Conservation (phyloP, 2,329 filamentous ascomycete genomes). For the Fusarium cicatricum region DNA sequence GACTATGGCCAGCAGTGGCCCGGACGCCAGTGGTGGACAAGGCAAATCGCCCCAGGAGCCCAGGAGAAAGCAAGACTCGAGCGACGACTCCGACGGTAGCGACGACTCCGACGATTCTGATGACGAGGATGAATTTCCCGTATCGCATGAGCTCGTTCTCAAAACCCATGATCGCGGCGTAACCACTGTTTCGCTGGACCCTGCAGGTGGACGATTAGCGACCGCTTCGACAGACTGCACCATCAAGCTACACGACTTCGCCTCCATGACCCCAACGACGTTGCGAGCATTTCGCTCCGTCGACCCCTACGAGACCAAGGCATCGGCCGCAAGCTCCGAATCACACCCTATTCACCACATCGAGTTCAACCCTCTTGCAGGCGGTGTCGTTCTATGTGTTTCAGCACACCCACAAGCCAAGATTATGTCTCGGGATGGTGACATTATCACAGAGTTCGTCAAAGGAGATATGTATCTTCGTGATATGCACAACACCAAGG, state of each 20-base stretch:
- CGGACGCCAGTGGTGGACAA: constrained; percentile 19
- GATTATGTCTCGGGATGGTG: constrained; percentile 88
- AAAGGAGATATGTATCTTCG: constrained; percentile 99
- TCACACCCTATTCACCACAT: constrained; percentile 89
- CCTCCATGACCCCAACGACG: constrained; percentile 94
- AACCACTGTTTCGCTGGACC: constrained; percentile 84
- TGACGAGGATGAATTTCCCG: constrained; percentile 87
- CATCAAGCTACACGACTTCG: constrained; percentile 93
- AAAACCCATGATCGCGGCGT: constrained; percentile 92
- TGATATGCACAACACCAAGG: constrained; percentile 98
- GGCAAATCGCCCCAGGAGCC: constrained; percentile 26
- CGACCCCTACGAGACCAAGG: constrained; percentile 83
- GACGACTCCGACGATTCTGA: constrained; percentile 67
- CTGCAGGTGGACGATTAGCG: constrained; percentile 82
- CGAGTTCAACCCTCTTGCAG: constrained; percentile 84
- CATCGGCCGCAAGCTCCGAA: constrained; percentile 73
- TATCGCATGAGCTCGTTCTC: constrained; percentile 90
- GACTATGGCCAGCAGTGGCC: constrained; percentile 42
- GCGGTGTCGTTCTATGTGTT: constrained; percentile 83
- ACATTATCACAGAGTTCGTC: constrained; percentile 84
- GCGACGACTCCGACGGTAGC: constrained; percentile 54
- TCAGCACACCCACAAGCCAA: constrained; percentile 91
- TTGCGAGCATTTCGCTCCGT: constrained; percentile 92
- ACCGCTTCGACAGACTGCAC: constrained; percentile 93
- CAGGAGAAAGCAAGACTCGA: constrained; percentile 53